Percentiles rank a stretch among this genome's conserved stretches.
Conservation (phyloP, 2,329 filamentous ascomycete species). For the Rutstroemia sp. region DNA sequence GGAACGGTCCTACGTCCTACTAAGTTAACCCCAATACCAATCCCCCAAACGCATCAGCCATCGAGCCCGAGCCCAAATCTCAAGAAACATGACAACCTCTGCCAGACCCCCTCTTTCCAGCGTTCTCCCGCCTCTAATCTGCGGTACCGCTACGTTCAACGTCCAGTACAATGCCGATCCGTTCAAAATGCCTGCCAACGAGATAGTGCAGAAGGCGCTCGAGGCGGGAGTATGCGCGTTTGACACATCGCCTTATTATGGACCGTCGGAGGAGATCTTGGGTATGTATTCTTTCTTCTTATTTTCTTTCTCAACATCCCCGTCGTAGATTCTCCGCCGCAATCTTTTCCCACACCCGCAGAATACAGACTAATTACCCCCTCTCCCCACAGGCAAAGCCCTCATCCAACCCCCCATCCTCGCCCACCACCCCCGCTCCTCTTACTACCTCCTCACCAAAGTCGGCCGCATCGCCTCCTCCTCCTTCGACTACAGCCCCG, state of each 20-base stretch:
- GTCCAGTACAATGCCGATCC: constrained; percentile 71
- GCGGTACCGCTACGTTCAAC: constrained; percentile 87
- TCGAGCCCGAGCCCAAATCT: not conserved
- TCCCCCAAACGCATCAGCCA: too few relatives aligned
- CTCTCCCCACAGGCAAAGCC: constrained; percentile 33
- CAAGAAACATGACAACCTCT: constrained; percentile 18
- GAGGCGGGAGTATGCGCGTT: constrained; percentile 67
- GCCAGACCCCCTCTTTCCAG: constrained; percentile 49
- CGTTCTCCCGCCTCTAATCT: constrained; percentile 70
- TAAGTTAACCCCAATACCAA: too few relatives aligned
- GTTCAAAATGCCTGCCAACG: constrained; percentile 58
- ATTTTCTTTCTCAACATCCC: too few relatives aligned
- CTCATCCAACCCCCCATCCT: constrained; percentile 28
- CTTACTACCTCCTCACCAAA: constrained; percentile 68
- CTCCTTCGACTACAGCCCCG: constrained; percentile 66
- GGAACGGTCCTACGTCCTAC: too few relatives aligned
- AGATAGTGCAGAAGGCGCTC: constrained; percentile 65
- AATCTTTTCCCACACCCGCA: too few relatives aligned
- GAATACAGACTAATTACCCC: not conserved
- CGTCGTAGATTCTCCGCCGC: too few relatives aligned
- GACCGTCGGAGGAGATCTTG: constrained; percentile 72
- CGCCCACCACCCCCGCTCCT: constrained; percentile 33
- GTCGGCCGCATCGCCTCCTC: constrained; percentile 58
- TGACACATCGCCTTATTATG: constrained; percentile 88
- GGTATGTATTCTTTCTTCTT: constrained; percentile 29